phyloP scores from a whole-genome alignment of 176 grass and related monocot genomes.

The Carex kokanica region DNA sequence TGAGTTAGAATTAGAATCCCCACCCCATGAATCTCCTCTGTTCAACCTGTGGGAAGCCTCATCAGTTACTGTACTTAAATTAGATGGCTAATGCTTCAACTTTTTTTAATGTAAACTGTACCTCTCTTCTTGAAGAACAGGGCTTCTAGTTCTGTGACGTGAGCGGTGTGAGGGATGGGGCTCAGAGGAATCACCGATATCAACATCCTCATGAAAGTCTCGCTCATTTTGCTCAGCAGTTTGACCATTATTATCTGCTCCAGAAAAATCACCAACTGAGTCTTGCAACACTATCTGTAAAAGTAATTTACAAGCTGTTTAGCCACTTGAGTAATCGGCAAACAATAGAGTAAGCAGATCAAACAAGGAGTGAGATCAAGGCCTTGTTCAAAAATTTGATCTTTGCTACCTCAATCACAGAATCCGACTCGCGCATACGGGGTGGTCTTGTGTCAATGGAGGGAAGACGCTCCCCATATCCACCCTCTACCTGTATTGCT shows the following conservation, averaged over 20 bases:
- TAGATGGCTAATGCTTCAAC: background rate
- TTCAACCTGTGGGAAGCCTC: constrained; percentile 19
- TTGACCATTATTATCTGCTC: constrained; percentile 35
- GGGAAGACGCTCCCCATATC: constrained; percentile 68
- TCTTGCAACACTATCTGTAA: constrained; percentile 69
- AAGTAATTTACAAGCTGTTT: constrained; percentile 17
- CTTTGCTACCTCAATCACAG: constrained; percentile 89
- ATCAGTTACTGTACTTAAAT: background rate
- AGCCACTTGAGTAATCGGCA: background rate
- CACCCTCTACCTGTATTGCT: constrained; percentile 90
- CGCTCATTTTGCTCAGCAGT: constrained; percentile 51
- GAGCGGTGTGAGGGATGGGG: constrained; percentile 30
- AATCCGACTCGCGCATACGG: constrained; percentile 81
- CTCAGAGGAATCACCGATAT: constrained; percentile 30
- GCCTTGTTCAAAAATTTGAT: background rate
- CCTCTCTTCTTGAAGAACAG: constrained; percentile 58
- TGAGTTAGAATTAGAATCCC: constrained; percentile 34
- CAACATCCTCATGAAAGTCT: constrained; percentile 48
- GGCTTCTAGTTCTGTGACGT: constrained; percentile 50
- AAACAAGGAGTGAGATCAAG: background rate
- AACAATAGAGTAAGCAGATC: background rate
- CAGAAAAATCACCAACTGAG: constrained; percentile 43
- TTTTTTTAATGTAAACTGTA: constrained; percentile 25
- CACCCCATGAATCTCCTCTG: constrained; percentile 38
- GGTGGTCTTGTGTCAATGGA: constrained; percentile 73